Evolutionary conservation across 2,329 filamentous ascomycete genomes (phyloP).

Genomic region (Taxawa tesnikishii): DNA sequence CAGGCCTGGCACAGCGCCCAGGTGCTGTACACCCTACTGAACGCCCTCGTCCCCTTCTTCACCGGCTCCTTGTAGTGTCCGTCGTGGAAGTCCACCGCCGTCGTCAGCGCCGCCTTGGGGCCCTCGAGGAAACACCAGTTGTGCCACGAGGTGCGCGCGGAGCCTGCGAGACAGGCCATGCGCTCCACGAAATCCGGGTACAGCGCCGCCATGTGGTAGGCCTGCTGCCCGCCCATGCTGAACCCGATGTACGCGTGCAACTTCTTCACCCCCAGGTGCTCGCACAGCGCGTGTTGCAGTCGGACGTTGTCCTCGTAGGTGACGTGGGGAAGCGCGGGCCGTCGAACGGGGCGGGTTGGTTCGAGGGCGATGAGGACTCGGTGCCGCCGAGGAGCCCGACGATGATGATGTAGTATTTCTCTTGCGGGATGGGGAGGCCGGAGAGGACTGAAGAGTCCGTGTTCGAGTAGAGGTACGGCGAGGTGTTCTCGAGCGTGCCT

Average conservation of each 20-base stretch:
- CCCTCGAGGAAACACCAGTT: constrained; percentile 46
- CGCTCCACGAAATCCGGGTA: constrained; percentile 36
- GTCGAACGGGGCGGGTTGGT: constrained; percentile 21
- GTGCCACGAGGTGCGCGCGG: constrained; percentile 38
- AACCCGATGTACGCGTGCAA: constrained; percentile 40
- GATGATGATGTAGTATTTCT: constrained; percentile 37
- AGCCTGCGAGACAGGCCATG: constrained; percentile 38
- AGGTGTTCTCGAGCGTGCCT: constrained; percentile 37
- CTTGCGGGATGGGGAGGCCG: constrained; percentile 27
- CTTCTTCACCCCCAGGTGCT: constrained; percentile 28
- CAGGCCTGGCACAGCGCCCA: constrained; percentile 29
- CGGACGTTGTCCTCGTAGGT: constrained; percentile 41
- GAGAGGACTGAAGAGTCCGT: constrained; percentile 26
- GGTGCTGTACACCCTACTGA: constrained; percentile 25
- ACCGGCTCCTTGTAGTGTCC: constrained; percentile 15
- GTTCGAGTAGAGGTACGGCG: constrained; percentile 28
- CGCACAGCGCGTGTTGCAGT: constrained; percentile 33
- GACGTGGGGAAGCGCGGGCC: constrained; percentile 26
- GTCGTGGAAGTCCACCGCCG: constrained; percentile 27
- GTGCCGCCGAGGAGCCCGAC: constrained; percentile 41
- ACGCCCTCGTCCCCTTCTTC: constrained; percentile 22
- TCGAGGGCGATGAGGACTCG: constrained; percentile 42
- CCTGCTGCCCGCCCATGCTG: constrained; percentile 44
- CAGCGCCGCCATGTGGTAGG: constrained; percentile 40
- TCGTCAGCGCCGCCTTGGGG: constrained; percentile 35